Percentiles rank a stretch among this genome's conserved stretches.
Conservation (phyloP, 352 stramenopile species). For the Phytophthora ramorum region DNA sequence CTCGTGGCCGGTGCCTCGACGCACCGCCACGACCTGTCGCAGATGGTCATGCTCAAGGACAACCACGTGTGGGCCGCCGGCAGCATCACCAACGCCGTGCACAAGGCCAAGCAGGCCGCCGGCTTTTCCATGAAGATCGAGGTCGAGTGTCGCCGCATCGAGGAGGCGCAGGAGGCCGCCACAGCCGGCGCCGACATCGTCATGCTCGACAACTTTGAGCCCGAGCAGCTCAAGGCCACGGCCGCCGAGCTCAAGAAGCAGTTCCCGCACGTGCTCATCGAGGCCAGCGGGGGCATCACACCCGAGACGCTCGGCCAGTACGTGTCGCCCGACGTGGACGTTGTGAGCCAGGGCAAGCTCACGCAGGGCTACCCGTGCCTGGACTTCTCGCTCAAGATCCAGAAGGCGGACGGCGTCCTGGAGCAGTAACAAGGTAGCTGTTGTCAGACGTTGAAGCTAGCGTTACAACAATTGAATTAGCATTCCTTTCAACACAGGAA, state of each 20-base stretch:
- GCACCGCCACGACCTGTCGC: constrained; percentile 96
- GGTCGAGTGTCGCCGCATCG: constrained; percentile 95
- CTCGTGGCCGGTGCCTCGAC: constrained; percentile 95
- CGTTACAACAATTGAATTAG: constrained; percentile 14
- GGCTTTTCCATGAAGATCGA: constrained; percentile 99
- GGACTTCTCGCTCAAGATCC: constrained; percentile 98
- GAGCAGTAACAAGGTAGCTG: constrained; percentile 33
- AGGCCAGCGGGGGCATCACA: constrained; percentile 98
- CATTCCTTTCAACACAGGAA: constrained; percentile 26
- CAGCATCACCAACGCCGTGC: constrained; percentile 95
- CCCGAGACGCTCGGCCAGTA: constrained; percentile 94
- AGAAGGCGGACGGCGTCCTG: constrained; percentile 78
- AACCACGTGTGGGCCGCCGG: constrained; percentile 98
- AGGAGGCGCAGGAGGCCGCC: constrained; percentile 94
- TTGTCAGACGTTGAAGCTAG: constrained; percentile 2
- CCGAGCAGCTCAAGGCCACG: constrained; percentile 91
- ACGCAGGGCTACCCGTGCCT: constrained; percentile 97
- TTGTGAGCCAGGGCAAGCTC: constrained; percentile 97
- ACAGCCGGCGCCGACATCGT: constrained; percentile 92
- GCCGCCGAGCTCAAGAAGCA: constrained; percentile 93
- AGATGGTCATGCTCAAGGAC: constrained; percentile 99
- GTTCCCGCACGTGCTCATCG: constrained; percentile 96
- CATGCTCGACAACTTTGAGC: constrained; percentile 99
- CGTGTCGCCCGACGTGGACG: constrained; percentile 95
- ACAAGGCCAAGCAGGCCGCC: constrained; percentile 89